Evolutionary conservation across 768 basidiomycete genomes (phyloP).

Genomic region (Boletus speciosus): DNA sequence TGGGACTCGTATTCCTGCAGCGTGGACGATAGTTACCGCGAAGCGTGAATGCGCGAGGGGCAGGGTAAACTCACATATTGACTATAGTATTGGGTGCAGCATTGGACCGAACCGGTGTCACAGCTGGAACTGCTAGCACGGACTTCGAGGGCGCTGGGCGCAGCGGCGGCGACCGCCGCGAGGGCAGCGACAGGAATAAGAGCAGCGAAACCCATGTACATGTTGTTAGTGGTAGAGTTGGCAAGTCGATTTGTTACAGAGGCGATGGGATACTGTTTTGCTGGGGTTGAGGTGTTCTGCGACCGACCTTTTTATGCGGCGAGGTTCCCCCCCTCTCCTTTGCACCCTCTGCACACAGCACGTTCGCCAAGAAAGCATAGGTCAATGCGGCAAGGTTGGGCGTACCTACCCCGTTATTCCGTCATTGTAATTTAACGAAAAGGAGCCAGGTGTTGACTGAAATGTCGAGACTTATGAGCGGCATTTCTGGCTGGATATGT

Average conservation of each 20-base stretch:
- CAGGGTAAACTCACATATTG: not conserved
- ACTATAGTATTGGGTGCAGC: conserved; percentile 1
- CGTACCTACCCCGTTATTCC: not conserved
- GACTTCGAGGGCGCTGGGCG: conserved; percentile 3
- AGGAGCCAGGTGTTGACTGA: no score
- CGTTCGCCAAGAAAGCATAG: no score
- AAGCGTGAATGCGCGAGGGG: no score
- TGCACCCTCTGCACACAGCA: not conserved
- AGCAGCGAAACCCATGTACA: conserved; percentile 6
- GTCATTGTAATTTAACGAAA: not conserved
- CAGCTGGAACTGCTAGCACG: not conserved
- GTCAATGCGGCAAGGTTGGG: not conserved
- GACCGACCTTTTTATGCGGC: conserved; percentile 9
- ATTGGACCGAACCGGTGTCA: conserved; percentile 8
- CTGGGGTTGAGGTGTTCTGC: not conserved
- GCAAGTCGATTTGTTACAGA: not conserved
- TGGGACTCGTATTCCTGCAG: not conserved
- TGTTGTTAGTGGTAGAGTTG: not conserved
- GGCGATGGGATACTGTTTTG: not conserved
- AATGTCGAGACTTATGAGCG: not conserved
- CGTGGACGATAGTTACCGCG: not conserved
- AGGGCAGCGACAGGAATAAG: conserved; percentile 13
- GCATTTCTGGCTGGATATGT: not conserved
- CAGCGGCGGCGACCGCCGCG: conserved; percentile 3
- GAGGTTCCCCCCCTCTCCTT: not conserved